Evolutionary conservation across 2,329 filamentous ascomycete species (phyloP).

Genomic region (Trichophyton rubrum): DNA sequence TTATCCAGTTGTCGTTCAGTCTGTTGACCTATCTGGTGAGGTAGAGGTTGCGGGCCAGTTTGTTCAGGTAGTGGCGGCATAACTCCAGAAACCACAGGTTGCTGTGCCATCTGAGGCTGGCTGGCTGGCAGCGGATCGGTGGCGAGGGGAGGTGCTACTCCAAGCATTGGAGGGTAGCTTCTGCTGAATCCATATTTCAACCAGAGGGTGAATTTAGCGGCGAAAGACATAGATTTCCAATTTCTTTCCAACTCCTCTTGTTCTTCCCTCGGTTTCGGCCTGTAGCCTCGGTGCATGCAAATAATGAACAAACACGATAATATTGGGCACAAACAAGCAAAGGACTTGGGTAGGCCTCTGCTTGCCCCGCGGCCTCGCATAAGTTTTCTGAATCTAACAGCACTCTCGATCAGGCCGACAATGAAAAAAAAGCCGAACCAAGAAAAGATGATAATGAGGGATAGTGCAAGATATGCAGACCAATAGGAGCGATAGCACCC

Average conservation of each 20-base stretch:
- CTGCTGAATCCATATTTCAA: constrained; percentile 3
- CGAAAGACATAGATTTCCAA: constrained; percentile 1
- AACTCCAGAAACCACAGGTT: not conserved
- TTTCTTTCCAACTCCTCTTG: not conserved
- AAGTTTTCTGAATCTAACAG: not conserved
- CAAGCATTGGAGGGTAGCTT: not conserved
- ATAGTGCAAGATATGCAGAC: not conserved
- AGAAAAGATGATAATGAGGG: not conserved
- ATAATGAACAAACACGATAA: constrained; percentile 1
- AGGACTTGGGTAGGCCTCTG: not conserved
- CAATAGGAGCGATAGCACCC: not conserved
- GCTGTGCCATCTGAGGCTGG: not conserved
- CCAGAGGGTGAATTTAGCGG: not conserved
- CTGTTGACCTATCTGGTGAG: not conserved
- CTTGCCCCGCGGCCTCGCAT: not conserved
- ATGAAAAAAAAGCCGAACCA: constrained; percentile 1
- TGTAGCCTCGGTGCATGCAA: not conserved
- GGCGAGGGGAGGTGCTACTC: not conserved
- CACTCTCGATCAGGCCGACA: not conserved
- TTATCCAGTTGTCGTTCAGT: not conserved
- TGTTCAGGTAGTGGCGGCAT: not conserved
- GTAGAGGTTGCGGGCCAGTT: not conserved
- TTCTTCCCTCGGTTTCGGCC: not conserved
- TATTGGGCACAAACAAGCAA: not conserved
- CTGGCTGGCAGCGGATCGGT: not conserved